Evolutionary conservation across 2,329 filamentous ascomycete genomes (phyloP).

Genomic region (Drechslerella stenobrocha): DNA sequence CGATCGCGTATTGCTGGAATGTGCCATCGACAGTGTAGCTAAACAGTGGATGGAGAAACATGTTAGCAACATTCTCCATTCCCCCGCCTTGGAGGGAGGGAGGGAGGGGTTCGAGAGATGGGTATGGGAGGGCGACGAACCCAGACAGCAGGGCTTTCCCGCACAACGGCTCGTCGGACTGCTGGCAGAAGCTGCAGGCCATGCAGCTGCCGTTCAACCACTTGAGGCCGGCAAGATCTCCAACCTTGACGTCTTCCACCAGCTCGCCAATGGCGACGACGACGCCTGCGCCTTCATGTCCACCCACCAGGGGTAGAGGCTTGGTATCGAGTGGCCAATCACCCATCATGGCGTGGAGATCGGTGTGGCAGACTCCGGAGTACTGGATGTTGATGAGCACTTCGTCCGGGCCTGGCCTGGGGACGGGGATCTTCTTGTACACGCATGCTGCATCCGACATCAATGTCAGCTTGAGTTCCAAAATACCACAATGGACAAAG

Average conservation of each 20-base stretch:
- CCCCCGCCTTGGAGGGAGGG: neutral
- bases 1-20: slow-evolving; percentile 91
- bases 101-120: neutral
- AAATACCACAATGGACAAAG: slow-evolving; percentile 9
- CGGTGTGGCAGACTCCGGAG: slow-evolving; percentile 53
- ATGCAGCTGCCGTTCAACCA: slow-evolving; percentile 91
- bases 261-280: slow-evolving; percentile 68
- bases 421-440: slow-evolving; percentile 81
- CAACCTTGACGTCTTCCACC: slow-evolving; percentile 75
- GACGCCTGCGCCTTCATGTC: slow-evolving; percentile 77
- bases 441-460: slow-evolving; percentile 56
- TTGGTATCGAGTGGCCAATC: slow-evolving; percentile 87
- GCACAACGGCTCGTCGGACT: slow-evolving; percentile 79
- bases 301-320: slow-evolving; percentile 81
- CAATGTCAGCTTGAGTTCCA: slow-evolving; percentile 58
- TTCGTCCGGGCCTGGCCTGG: slow-evolving; percentile 80
- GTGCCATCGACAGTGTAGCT: slow-evolving; percentile 75
- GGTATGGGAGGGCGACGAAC: slow-evolving; percentile 59
- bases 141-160: slow-evolving; percentile 74
- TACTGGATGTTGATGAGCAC: slow-evolving; percentile 69
- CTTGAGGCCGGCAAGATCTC: slow-evolving; percentile 85
- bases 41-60: neutral
- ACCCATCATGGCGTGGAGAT: slow-evolving; percentile 69
- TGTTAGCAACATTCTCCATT: neutral
- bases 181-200: slow-evolving; percentile 73